phyloP scores from a whole-genome alignment of 768 basidiomycete species.

The Mycena vulgaris region DNA sequence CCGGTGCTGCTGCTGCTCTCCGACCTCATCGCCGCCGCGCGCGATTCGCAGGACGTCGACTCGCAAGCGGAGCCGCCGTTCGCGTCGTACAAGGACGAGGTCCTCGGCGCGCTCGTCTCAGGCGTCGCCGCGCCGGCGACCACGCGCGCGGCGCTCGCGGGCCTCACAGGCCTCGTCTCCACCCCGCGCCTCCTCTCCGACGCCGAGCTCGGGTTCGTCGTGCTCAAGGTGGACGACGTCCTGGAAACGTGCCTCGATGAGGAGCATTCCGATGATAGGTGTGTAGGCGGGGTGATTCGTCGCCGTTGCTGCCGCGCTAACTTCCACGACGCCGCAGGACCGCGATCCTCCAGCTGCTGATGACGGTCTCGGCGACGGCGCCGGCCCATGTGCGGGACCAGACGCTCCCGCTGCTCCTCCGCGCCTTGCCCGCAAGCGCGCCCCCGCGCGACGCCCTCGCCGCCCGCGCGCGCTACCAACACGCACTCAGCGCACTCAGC shows the following conservation, averaged over 20 bases:
- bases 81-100: constrained; percentile 79
- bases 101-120: constrained; percentile 75
- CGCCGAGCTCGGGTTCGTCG: constrained; percentile 85
- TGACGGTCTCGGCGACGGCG: constrained; percentile 69
- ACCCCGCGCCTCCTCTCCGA: constrained; percentile 74
- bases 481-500: constrained; percentile 76
- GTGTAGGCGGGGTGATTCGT: neutral
- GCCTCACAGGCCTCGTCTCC: constrained; percentile 76
- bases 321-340: constrained; percentile 57
- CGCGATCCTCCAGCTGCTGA: constrained; percentile 73
- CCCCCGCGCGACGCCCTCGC: constrained; percentile 67
- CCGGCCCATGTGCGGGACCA: constrained; percentile 79
- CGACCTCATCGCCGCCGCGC: constrained; percentile 72
- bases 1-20: constrained; percentile 78
- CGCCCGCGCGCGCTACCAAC: constrained; percentile 78
- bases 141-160: constrained; percentile 73
- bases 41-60: constrained; percentile 50
- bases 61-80: constrained; percentile 55
- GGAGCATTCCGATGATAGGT: constrained; percentile 70
- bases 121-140: constrained; percentile 70
- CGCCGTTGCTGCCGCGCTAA: neutral
- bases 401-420: constrained; percentile 87
- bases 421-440: constrained; percentile 77
- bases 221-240: constrained; percentile 82
- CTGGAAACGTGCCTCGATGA: constrained; percentile 67